Conservation (phyloP, 108 stramenopile genomes). For the Craspedostauros australis region DNA sequence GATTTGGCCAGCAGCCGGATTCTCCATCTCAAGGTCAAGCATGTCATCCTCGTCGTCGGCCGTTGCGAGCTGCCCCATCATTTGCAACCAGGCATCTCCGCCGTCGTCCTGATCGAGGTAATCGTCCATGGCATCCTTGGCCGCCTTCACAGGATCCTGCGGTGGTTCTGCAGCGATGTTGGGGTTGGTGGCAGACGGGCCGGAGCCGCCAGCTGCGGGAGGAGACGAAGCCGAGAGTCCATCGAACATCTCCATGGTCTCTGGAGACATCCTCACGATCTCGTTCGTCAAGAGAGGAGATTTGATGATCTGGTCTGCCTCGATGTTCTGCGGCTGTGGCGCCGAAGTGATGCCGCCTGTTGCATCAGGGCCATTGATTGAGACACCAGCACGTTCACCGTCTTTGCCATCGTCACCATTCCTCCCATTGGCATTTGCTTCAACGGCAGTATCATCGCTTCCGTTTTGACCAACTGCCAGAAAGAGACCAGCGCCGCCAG, state of each 20-base stretch:
- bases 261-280: neutral
- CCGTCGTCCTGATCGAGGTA: conserved; percentile 73
- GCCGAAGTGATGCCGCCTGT: neutral
- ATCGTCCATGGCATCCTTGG: conserved; percentile 59
- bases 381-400: neutral
- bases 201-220: neutral
- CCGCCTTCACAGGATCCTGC: conserved; percentile 12
- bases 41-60: conserved; percentile 31
- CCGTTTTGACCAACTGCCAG: neutral
- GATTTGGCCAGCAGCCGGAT: no score
- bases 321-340: neutral
- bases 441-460: conserved; percentile 1
- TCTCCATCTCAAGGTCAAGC: no score
- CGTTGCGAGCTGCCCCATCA: conserved; percentile 43
- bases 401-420: neutral
- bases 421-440: neutral
- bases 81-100: conserved; percentile 51
- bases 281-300: neutral
- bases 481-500: neutral
- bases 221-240: neutral
- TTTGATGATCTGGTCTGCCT: neutral
- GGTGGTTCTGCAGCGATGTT: neutral
- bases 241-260: neutral
- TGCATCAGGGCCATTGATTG: neutral
- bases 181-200: neutral